Conservation (phyloP, 2,329 filamentous ascomycete species). For the Colletotrichum lupini region DNA sequence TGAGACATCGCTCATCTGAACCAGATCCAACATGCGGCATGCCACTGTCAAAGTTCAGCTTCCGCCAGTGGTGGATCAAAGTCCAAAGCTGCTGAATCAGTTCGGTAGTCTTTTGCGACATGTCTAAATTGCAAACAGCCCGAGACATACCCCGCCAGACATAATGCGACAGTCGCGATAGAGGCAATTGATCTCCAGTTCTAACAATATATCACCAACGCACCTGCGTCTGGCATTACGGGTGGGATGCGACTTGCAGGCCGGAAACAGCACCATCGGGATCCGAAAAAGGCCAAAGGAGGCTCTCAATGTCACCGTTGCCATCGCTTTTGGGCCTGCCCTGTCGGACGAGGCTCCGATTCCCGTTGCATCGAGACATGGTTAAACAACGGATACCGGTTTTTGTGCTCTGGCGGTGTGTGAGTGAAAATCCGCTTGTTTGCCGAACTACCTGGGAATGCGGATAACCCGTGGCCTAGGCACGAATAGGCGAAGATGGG, state of each 20-base stretch:
- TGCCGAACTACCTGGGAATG: not conserved
- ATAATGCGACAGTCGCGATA: not conserved
- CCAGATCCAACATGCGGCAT: not conserved
- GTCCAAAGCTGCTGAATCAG: not conserved
- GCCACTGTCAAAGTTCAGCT: not conserved
- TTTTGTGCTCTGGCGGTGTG: slow-evolving; percentile 7
- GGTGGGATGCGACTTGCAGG: not conserved
- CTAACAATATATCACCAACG: slow-evolving; percentile 25
- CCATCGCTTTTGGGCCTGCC: not conserved
- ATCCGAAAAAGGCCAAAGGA: not conserved
- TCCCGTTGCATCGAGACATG: not conserved
- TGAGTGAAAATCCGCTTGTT: not conserved
- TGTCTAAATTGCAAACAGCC: not conserved
- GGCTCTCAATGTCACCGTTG: not conserved
- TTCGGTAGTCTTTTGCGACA: not conserved
- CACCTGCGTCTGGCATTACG: not conserved
- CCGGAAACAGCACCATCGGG: not conserved
- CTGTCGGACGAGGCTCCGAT: not conserved
- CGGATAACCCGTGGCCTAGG: not conserved
- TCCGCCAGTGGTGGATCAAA: slow-evolving; percentile 13
- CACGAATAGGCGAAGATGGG: not conserved
- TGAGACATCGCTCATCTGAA: not conserved
- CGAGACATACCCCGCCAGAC: not conserved
- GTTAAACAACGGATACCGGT: not conserved
- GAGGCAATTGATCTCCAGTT: not conserved